Conservation (phyloP, 257 asterid species). For the Salvia miltiorrhiza region DNA sequence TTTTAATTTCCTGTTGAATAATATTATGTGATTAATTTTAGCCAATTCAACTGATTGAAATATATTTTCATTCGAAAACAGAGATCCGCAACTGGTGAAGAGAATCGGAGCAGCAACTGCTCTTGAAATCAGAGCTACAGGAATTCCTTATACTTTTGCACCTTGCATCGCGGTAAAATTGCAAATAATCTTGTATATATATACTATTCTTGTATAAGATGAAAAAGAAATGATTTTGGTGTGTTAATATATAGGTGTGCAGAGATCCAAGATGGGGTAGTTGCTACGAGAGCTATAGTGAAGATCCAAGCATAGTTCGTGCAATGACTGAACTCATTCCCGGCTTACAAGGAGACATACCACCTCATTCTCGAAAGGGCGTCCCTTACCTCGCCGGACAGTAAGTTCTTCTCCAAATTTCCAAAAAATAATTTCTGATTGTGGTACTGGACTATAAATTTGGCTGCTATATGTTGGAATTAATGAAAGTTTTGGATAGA, state of each 20-base stretch:
- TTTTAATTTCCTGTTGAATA: background rate
- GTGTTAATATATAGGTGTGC: conserved; percentile 34
- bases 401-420: conserved; percentile 38
- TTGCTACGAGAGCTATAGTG: conserved; percentile 79
- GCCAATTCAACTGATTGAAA: too few species aligned
- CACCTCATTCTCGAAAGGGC: conserved; percentile 47
- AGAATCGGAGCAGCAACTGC: conserved; percentile 78
- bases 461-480: too few species aligned
- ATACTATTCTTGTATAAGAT: too few species aligned
- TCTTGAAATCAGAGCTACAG: conserved; percentile 66
- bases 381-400: conserved; percentile 59
- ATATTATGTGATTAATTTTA: too few species aligned
- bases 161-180: conserved; percentile 64
- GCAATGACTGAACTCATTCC: conserved; percentile 72
- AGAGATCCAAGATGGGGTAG: conserved; percentile 94
- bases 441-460: too few species aligned
- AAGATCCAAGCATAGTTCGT: conserved; percentile 55
- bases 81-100: conserved; percentile 57
- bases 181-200: background rate
- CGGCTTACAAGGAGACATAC: conserved; percentile 71
- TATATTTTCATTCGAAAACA: background rate
- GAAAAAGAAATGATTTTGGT: too few species aligned
- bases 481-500: background rate
- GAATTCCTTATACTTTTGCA: conserved; percentile 59
- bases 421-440: too few species aligned